Conservation (phyloP, 2,329 filamentous ascomycete genomes). For the Alternaria sp. region DNA sequence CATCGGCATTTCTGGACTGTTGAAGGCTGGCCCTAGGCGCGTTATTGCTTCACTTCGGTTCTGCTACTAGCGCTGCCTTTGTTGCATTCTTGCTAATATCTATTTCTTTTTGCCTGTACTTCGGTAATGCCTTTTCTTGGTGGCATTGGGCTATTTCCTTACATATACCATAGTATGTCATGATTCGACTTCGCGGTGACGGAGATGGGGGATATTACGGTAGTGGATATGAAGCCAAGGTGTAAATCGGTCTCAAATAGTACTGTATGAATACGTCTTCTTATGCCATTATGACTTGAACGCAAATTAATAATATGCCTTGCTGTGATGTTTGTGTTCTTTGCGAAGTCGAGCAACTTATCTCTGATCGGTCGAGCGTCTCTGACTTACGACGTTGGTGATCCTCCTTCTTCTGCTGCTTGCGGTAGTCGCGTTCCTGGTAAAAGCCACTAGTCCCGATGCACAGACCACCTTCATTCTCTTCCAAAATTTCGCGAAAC, state of each 20-base stretch:
- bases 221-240: slow-evolving; percentile 26
- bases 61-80: slow-evolving; percentile 25
- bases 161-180: slow-evolving; percentile 48
- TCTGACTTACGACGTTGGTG: slow-evolving; percentile 51
- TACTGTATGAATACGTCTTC: slow-evolving; percentile 31
- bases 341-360: slow-evolving; percentile 8
- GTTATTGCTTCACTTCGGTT: slow-evolving; percentile 35
- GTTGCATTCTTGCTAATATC: slow-evolving; percentile 35
- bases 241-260: slow-evolving; percentile 24
- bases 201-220: slow-evolving; percentile 21
- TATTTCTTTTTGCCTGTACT: slow-evolving; percentile 26
- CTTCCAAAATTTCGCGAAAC: slow-evolving; percentile 19
- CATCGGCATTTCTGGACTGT: slow-evolving; percentile 41
- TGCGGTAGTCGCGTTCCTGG: slow-evolving; percentile 52
- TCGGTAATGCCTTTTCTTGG: slow-evolving; percentile 19
- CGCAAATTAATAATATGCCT: background rate
- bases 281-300: background rate
- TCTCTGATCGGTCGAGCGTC: slow-evolving; percentile 36
- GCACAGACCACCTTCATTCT: slow-evolving; percentile 5
- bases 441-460: slow-evolving; percentile 7
- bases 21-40: slow-evolving; percentile 49
- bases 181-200: slow-evolving; percentile 33
- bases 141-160: slow-evolving; percentile 29
- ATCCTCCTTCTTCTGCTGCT: slow-evolving; percentile 53
- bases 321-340: background rate